phyloP scores from a whole-genome alignment of 352 stramenopile species.

The Globisporangium paddicum region DNA sequence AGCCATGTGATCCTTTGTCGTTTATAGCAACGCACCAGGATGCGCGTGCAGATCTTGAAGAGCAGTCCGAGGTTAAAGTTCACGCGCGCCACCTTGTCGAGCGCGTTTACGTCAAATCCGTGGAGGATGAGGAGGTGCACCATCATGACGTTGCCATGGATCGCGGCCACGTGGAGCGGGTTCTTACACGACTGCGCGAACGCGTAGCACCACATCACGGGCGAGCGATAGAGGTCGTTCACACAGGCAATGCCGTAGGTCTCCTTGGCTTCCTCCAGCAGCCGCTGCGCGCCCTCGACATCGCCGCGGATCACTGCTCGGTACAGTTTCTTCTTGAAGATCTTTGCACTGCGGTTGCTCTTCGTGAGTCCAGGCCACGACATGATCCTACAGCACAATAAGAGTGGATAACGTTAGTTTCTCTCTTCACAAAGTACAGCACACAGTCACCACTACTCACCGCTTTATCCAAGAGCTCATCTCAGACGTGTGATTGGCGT shows the following conservation, averaged over 20 bases:
- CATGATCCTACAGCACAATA: slow-evolving; percentile 20
- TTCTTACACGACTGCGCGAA: slow-evolving; percentile 73
- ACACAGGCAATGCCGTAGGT: slow-evolving; percentile 31
- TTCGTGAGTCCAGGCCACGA: slow-evolving; percentile 25
- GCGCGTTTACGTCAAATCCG: slow-evolving; percentile 57
- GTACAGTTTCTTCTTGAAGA: slow-evolving; percentile 66
- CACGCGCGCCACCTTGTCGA: slow-evolving; percentile 74
- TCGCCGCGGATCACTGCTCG: slow-evolving; percentile 52
- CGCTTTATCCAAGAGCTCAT: slow-evolving; percentile 39
- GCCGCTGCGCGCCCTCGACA: slow-evolving; percentile 27
- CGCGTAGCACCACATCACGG: slow-evolving; percentile 55
- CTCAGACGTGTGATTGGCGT: slow-evolving; percentile 58
- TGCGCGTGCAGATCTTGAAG: slow-evolving; percentile 63
- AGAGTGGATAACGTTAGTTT: background rate
- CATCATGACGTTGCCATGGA: slow-evolving; percentile 45
- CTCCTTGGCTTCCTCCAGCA: slow-evolving; percentile 29
- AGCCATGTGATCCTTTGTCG: background rate
- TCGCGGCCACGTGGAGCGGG: slow-evolving; percentile 66
- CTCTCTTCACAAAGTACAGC: too few relatives aligned
- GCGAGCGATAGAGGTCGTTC: slow-evolving; percentile 38
- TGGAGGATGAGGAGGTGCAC: slow-evolving; percentile 51
- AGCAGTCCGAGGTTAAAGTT: slow-evolving; percentile 75
- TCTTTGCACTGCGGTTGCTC: slow-evolving; percentile 22
- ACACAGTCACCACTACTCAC: background rate
- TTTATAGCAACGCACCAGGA: slow-evolving; percentile 32